Conservation (phyloP, 2,329 filamentous ascomycete species). For the Stagonosporopsis cucurbitacearum region DNA sequence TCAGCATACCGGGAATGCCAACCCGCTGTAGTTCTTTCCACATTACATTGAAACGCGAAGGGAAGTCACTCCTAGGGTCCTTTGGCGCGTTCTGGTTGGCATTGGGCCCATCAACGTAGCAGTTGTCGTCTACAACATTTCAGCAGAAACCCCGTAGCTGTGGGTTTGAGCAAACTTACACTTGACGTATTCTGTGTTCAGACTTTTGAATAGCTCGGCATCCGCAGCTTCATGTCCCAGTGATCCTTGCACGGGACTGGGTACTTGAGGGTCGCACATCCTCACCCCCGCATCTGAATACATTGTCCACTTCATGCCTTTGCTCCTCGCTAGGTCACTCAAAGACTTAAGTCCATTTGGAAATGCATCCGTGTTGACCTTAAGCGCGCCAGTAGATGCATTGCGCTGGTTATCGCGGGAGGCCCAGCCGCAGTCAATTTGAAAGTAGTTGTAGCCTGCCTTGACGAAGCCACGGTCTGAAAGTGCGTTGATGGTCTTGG, state of each 20-base stretch:
- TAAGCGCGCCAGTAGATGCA: slow-evolving; percentile 24
- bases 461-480: slow-evolving; percentile 25
- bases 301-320: slow-evolving; percentile 35
- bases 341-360: slow-evolving; percentile 26
- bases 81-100: slow-evolving; percentile 27
- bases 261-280: slow-evolving; percentile 27
- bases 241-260: slow-evolving; percentile 25
- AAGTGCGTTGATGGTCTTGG: slow-evolving; percentile 26
- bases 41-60: slow-evolving; percentile 24
- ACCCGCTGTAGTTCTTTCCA: slow-evolving; percentile 31
- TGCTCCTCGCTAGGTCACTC: slow-evolving; percentile 28
- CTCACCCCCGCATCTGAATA: slow-evolving; percentile 30
- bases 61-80: slow-evolving; percentile 24
- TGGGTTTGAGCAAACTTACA: slow-evolving; percentile 8
- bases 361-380: slow-evolving; percentile 21
- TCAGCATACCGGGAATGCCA: slow-evolving; percentile 24
- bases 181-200: slow-evolving; percentile 30
- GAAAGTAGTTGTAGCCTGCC: slow-evolving; percentile 30
- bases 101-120: slow-evolving; percentile 25
- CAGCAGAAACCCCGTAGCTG: neutral
- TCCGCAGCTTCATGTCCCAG: slow-evolving; percentile 27
- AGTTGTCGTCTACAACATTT: slow-evolving; percentile 25
- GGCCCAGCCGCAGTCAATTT: slow-evolving; percentile 29
- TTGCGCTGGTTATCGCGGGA: slow-evolving; percentile 27
- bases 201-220: slow-evolving; percentile 28